Conservation (phyloP, 441 rosid species). For the Sinapis alba region DNA sequence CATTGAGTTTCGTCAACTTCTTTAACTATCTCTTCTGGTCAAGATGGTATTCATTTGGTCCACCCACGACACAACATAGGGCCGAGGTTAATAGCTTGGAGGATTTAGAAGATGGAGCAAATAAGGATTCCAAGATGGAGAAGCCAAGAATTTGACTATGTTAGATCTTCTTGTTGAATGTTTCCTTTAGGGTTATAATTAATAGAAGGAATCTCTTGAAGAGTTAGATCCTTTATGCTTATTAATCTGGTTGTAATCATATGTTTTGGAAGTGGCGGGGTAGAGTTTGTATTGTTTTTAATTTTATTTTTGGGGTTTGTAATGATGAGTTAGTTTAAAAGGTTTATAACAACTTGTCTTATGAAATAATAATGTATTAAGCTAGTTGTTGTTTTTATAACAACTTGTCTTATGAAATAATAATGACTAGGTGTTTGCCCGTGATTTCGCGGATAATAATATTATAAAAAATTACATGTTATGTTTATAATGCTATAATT, state of each 20-base stretch:
- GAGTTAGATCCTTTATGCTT: conserved; percentile 24
- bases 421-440: too few relatives aligned
- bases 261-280: conserved; percentile 34
- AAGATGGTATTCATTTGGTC: conserved; percentile 51
- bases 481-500: too few relatives aligned
- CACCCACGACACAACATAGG: conserved; percentile 37
- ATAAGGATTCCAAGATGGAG: conserved; percentile 2
- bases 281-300: conserved; percentile 6
- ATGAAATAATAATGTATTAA: conserved; percentile 18
- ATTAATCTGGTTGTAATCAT: conserved; percentile 32
- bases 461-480: too few relatives aligned
- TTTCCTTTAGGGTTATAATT: neutral
- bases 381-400: too few relatives aligned
- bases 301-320: conserved; percentile 13
- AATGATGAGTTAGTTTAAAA: conserved; percentile 36
- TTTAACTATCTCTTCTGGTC: conserved; percentile 65
- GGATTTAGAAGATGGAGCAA: conserved; percentile 43
- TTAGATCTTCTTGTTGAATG: conserved; percentile 10
- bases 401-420: too few relatives aligned
- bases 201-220: conserved; percentile 13
- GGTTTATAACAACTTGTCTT: conserved; percentile 22
- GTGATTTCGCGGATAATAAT: too few relatives aligned
- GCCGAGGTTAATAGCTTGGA: conserved; percentile 40
- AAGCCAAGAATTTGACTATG: conserved; percentile 23
- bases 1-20: conserved; percentile 61